phyloP scores from a whole-genome alignment of 164 flowering plant genomes.

The Vitis cinerea region DNA sequence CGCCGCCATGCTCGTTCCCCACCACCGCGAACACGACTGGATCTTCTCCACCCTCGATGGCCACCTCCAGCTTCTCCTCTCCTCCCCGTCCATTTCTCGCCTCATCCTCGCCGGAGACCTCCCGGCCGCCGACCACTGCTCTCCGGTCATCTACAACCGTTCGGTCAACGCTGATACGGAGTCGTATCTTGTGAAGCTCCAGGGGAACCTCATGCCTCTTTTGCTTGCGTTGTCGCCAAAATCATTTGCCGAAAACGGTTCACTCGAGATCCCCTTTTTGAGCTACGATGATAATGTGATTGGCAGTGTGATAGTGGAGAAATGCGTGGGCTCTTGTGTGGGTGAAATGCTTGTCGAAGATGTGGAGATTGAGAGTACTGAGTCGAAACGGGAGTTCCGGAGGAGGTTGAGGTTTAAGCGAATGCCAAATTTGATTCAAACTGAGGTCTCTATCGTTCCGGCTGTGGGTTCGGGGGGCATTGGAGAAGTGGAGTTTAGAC shows the following conservation, averaged over 20 bases:
- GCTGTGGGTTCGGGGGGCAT: slow-evolving; percentile 6
- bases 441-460: slow-evolving; percentile 55
- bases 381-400: slow-evolving; percentile 42
- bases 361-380: slow-evolving; percentile 48
- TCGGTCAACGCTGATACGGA: not conserved
- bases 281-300: slow-evolving; percentile 65
- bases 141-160: slow-evolving; percentile 15
- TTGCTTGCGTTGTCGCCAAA: slow-evolving; percentile 59
- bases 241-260: slow-evolving; percentile 23
- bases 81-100: slow-evolving; percentile 56
- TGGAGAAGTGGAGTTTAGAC: slow-evolving; percentile 33
- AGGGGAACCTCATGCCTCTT: slow-evolving; percentile 42
- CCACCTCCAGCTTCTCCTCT: slow-evolving; percentile 67
- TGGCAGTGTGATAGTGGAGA: slow-evolving; percentile 38
- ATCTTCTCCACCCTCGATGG: slow-evolving; percentile 75
- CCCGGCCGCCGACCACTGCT: slow-evolving; percentile 15
- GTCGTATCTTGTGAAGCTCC: slow-evolving; percentile 19
- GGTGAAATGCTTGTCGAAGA: slow-evolving; percentile 89
- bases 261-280: slow-evolving; percentile 53
- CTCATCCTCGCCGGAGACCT: slow-evolving; percentile 57
- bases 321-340: slow-evolving; percentile 46
- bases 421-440: slow-evolving; percentile 89
- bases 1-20: slow-evolving; percentile 83
- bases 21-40: slow-evolving; percentile 78
- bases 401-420: slow-evolving; percentile 88